A percentile compares a stretch with the other conserved stretches of the same genome.
Conservation (phyloP, 148 eudicot species). For the Chenopodium quinoa region DNA sequence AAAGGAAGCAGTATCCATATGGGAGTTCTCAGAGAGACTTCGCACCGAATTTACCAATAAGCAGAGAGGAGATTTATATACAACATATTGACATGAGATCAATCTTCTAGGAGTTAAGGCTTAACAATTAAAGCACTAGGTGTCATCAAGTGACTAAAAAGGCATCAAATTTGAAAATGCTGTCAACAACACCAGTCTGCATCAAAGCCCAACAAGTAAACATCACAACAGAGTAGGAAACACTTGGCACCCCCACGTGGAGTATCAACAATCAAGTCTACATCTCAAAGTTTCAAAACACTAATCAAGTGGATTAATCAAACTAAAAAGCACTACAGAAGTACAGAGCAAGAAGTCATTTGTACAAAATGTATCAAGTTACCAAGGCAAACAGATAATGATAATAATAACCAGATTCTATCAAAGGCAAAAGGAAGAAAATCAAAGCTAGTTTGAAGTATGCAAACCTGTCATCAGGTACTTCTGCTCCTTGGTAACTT, state of each 20-base stretch:
- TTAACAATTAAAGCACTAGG: not conserved
- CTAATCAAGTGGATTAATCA: not conserved
- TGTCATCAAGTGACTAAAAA: not conserved
- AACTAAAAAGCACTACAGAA: not conserved
- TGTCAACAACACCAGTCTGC: not conserved
- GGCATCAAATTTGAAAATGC: not conserved
- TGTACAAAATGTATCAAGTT: no score
- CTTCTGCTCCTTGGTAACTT: constrained; percentile 88
- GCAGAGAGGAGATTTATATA: not conserved
- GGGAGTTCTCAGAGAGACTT: not conserved
- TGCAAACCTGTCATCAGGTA: constrained; percentile 71
- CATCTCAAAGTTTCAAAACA: not conserved
- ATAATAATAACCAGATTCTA: not conserved
- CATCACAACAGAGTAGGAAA: not conserved
- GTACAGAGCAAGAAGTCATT: no score
- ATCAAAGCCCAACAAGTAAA: not conserved
- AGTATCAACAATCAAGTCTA: not conserved
- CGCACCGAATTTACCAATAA: not conserved
- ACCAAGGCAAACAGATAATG: not conserved
- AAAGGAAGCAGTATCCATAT: not conserved
- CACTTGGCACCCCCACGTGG: not conserved
- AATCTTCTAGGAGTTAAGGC: not conserved
- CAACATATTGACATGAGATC: not conserved
- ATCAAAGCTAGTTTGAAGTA: not conserved
- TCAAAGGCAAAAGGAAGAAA: not conserved